Percentiles rank a stretch among this genome's conserved stretches.
phyloP scores from a whole-genome alignment of 2,329 filamentous ascomycete species.

The Ploettnerulaceae sp. region DNA sequence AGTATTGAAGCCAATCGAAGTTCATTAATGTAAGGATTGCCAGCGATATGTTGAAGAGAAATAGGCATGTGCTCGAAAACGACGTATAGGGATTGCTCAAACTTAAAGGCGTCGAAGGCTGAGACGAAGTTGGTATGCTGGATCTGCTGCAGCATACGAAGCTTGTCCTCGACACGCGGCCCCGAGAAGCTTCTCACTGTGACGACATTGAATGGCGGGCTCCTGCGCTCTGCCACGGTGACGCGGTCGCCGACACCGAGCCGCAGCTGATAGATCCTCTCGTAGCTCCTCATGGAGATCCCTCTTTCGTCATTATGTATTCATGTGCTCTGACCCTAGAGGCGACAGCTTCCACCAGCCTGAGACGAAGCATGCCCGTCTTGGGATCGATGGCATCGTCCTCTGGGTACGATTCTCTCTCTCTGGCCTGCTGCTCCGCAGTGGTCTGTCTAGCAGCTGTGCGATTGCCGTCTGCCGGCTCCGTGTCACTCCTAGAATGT shows the following conservation, averaged over 20 bases:
- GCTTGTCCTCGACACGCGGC: too few species aligned
- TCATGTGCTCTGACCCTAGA: conserved; percentile 9
- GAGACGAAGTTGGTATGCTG: too few species aligned
- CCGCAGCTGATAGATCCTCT: conserved; percentile 3
- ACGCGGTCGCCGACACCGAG: not conserved
- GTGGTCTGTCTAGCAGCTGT: not conserved
- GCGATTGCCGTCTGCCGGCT: not conserved
- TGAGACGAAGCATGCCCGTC: not conserved
- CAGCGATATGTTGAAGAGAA: too few species aligned
- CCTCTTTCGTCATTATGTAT: conserved; percentile 6
- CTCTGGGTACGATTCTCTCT: not conserved
- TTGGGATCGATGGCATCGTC: not conserved
- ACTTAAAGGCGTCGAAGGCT: too few species aligned
- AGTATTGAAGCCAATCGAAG: too few species aligned
- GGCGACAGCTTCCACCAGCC: conserved; percentile 1
- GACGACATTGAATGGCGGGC: not conserved
- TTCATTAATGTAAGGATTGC: too few species aligned
- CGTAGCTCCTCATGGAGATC: conserved; percentile 3
- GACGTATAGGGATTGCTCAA: too few species aligned
- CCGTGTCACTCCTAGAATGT: not conserved
- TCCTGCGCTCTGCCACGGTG: not conserved
- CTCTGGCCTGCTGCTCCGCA: not conserved
- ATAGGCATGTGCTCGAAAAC: too few species aligned
- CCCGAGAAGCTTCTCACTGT: not conserved
- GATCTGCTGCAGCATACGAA: too few species aligned